phyloP scores from a whole-genome alignment of 2,329 filamentous ascomycete species.

The Penicillium sp. region DNA sequence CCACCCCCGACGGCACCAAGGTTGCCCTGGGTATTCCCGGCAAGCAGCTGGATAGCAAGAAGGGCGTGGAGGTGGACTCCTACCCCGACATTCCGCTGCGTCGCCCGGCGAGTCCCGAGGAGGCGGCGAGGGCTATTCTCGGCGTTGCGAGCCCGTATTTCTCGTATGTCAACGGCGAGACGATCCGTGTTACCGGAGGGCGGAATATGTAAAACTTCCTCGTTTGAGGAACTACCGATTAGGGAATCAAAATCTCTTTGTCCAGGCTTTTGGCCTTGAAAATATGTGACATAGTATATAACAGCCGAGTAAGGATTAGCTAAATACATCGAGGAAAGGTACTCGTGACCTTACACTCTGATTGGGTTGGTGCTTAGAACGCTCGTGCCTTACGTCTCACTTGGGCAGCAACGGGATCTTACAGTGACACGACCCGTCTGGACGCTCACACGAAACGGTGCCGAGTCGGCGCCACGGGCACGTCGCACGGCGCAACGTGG shows the following conservation, averaged over 20 bases:
- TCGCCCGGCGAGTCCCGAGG: conserved; percentile 71
- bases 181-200: conserved; percentile 80
- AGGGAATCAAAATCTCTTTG: neutral
- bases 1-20: conserved; percentile 71
- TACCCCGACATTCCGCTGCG: conserved; percentile 74
- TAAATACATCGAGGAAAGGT: too few relatives aligned
- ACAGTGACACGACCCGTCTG: conserved; percentile 4
- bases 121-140: conserved; percentile 75
- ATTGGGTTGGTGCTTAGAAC: conserved; percentile 11
- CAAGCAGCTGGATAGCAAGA: conserved; percentile 48
- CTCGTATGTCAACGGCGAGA: conserved; percentile 82
- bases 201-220: conserved; percentile 54
- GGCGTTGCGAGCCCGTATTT: conserved; percentile 79
- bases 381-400: conserved; percentile 11
- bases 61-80: conserved; percentile 29
- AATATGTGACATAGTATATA: neutral
- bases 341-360: neutral
- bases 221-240: neutral
- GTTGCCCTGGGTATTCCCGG: conserved; percentile 71
- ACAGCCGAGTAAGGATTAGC: too few relatives aligned
- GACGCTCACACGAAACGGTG: conserved; percentile 9
- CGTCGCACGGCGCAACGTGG: conserved; percentile 16
- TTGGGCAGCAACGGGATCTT: conserved; percentile 16
- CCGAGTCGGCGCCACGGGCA: neutral
- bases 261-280: neutral